phyloP scores from a whole-genome alignment of 2,329 filamentous ascomycete genomes.

The Myriosclerotinia scirpicola region DNA sequence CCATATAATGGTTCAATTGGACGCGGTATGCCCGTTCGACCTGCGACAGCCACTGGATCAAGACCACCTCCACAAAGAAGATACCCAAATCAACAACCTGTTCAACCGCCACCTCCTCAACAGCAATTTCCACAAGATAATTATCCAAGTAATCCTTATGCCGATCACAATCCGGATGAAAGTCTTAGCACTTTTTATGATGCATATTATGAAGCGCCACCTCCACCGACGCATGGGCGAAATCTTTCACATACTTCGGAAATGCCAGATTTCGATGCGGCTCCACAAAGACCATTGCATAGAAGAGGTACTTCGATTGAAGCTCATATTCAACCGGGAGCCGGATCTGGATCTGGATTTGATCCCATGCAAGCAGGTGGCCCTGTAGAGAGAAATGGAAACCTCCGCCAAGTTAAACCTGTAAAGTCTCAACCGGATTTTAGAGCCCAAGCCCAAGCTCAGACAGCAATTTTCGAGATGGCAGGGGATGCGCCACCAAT shows the following conservation, averaged over 20 bases:
- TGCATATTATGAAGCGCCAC: conserved; percentile 50
- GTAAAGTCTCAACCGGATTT: conserved; percentile 69
- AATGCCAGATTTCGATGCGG: conserved; percentile 39
- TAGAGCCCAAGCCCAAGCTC: conserved; percentile 50
- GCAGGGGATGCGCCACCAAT: conserved; percentile 59
- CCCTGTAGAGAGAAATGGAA: conserved; percentile 42
- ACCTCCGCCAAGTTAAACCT: conserved; percentile 50
- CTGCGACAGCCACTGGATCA: conserved; percentile 55
- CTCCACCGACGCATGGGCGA: conserved; percentile 27
- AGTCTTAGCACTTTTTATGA: conserved; percentile 55
- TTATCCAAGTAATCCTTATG: conserved; percentile 28
- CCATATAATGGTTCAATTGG: conserved; percentile 50
- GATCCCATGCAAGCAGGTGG: background rate
- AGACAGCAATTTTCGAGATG: conserved; percentile 74
- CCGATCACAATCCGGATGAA: conserved; percentile 40
- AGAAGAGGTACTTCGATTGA: conserved; percentile 37
- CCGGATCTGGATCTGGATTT: conserved; percentile 7
- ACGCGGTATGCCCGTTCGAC: conserved; percentile 51
- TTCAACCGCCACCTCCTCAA: conserved; percentile 32
- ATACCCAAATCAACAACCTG: conserved; percentile 47
- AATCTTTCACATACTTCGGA: conserved; percentile 33
- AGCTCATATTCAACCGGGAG: conserved; percentile 34
- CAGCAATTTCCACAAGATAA: conserved; percentile 25
- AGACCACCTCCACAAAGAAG: conserved; percentile 54
- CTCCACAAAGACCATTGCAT: conserved; percentile 26